Conservation (phyloP, 768 basidiomycete genomes). For the Agaricus blazei region DNA sequence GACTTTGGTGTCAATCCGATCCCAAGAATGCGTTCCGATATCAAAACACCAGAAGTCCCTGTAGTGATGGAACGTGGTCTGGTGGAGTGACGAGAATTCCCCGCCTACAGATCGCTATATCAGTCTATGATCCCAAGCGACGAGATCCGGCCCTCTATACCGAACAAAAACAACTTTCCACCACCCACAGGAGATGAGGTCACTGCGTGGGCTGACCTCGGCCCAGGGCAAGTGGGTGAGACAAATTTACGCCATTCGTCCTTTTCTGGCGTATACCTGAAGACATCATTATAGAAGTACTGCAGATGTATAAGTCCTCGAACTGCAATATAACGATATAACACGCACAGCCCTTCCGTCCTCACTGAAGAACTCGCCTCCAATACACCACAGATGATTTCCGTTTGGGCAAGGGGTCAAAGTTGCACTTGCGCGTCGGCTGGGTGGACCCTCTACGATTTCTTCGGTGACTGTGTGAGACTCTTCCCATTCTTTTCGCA, state of each 20-base stretch:
- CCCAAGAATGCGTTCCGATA: conserved; percentile 75
- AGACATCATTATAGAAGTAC: conserved; percentile 88
- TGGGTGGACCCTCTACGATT: conserved; percentile 76
- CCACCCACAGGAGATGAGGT: conserved; percentile 72
- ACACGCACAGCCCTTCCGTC: conserved; percentile 68
- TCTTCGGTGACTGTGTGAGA: conserved; percentile 84
- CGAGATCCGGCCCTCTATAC: conserved; percentile 25
- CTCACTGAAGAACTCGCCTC: conserved; percentile 85
- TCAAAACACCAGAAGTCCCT: conserved; percentile 89
- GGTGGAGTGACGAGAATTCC: conserved; percentile 80
- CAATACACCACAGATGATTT: conserved; percentile 79
- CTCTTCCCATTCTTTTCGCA: conserved; percentile 79
- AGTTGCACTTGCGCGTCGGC: conserved; percentile 78
- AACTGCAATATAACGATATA: not conserved
- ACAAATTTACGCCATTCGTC: conserved; percentile 89
- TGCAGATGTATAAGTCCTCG: conserved; percentile 19
- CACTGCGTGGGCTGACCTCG: conserved; percentile 83
- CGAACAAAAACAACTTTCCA: conserved; percentile 82
- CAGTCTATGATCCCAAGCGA: not conserved
- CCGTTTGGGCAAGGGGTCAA: conserved; percentile 76
- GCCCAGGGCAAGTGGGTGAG: conserved; percentile 81
- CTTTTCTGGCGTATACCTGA: conserved; percentile 84
- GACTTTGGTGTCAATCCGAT: conserved; percentile 82
- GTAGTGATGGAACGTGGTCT: conserved; percentile 85
- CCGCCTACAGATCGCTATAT: conserved; percentile 44